These are phyloP conservation scores for Solanum hybrid DNA, from an alignment of 305 asterid genomes.

Conservation along the genomic window DNA sequence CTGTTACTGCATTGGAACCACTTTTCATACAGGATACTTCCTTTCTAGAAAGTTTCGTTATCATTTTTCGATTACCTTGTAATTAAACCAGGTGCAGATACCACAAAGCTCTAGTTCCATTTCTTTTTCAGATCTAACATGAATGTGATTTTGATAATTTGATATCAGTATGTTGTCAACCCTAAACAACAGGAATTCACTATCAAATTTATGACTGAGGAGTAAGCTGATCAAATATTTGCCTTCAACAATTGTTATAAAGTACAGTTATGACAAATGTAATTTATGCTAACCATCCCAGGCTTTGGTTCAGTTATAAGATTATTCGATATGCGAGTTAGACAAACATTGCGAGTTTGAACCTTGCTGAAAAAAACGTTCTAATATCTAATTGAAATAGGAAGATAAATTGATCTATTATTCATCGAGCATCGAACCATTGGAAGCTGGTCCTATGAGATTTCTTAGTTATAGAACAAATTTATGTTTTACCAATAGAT, in stretches of 20 bases:
- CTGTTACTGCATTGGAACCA: background rate
- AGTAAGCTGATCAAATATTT: background rate
- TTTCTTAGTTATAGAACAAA: background rate
- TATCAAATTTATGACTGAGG: background rate
- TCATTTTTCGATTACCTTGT: background rate
- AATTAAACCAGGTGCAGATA: background rate
- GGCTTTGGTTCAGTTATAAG: background rate
- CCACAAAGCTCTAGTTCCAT: background rate
- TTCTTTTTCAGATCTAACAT: background rate
- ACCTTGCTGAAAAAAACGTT: too few species aligned
- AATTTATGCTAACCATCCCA: background rate
- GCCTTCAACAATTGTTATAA: background rate
- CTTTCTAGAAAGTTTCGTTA: background rate
- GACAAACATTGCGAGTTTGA: background rate
- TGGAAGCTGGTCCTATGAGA: background rate
- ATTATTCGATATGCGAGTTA: background rate
- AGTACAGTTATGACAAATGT: background rate
- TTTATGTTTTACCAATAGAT: background rate
- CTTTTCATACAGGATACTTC: background rate
- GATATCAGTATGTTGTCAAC: background rate
- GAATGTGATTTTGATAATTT: background rate
- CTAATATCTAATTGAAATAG: background rate
- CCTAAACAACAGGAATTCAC: background rate
- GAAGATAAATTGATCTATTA: background rate
- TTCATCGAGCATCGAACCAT: background rate